phyloP scores from a whole-genome alignment of 371 early-diverging fungal genomes.

The Actinomortierella ambigua region DNA sequence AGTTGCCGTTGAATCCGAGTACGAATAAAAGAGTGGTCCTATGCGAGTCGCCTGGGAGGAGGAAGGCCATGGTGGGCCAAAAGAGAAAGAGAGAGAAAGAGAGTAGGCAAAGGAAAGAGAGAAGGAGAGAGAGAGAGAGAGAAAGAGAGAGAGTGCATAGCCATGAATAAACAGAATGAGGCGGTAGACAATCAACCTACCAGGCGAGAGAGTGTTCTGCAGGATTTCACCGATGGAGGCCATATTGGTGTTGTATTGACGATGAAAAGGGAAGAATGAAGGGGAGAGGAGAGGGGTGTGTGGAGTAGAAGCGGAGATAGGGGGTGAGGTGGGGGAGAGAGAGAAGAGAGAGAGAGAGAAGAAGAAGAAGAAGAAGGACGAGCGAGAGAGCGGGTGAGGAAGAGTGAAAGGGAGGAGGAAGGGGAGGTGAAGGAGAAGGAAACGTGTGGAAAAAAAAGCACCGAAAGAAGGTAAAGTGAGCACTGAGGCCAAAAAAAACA shows the following conservation, averaged over 20 bases:
- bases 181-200: conserved; percentile 44
- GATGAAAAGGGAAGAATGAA: conserved; percentile 1
- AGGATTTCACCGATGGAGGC: conserved; percentile 74
- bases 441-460: conserved; percentile 20
- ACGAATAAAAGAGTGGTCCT: neutral
- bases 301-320: conserved; percentile 5
- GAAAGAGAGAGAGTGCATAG: conserved; percentile 4
- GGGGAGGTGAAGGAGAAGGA: conserved; percentile 23
- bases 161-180: conserved; percentile 2
- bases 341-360: no score
- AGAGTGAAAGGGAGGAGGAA: neutral
- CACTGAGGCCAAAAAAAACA: no score
- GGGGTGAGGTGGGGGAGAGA: conserved; percentile 4
- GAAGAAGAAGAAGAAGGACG: no score
- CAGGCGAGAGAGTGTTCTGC: conserved; percentile 74
- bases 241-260: conserved; percentile 48
- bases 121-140: neutral
- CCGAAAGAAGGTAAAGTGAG: neutral
- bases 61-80: no score
- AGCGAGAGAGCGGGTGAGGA: neutral
- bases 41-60: neutral
- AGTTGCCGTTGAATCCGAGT: neutral
- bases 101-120: neutral
- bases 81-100: neutral
- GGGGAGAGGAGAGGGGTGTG: neutral